Evolutionary conservation across 2,329 filamentous ascomycete genomes (phyloP).

Genomic region (Paracoccidioides lutzii): DNA sequence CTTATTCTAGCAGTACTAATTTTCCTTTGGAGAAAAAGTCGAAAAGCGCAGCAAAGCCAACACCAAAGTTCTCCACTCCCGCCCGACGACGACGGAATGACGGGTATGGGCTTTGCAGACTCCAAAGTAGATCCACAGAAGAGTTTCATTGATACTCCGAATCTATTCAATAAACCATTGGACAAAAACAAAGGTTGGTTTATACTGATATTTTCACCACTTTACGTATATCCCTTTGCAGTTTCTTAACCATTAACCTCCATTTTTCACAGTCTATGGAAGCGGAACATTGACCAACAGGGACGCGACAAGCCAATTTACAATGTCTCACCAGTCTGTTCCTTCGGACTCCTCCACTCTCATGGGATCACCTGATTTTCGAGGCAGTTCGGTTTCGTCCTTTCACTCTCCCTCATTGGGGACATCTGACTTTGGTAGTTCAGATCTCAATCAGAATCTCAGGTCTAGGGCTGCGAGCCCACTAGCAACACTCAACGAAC

Average conservation of each 20-base stretch:
- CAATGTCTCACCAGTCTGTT: neutral
- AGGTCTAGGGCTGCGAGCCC: neutral
- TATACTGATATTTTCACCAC: neutral
- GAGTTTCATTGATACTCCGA: neutral
- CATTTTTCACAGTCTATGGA: neutral
- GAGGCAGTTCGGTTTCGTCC: neutral
- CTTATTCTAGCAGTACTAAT: neutral
- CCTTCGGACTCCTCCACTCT: neutral
- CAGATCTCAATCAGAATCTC: neutral
- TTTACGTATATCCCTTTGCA: neutral
- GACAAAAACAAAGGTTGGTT: neutral
- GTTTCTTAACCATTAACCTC: neutral
- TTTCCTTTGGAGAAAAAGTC: neutral
- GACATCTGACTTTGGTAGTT: neutral
- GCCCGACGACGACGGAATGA: neutral
- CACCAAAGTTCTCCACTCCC: neutral
- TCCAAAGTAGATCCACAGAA: neutral
- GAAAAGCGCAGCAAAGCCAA: neutral
- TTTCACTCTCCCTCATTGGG: neutral
- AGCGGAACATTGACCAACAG: neutral
- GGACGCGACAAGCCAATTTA: neutral
- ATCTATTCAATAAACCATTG: neutral
- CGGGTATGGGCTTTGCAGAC: neutral
- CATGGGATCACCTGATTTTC: neutral
- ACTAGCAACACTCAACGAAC: neutral